Conservation (phyloP, 2,329 filamentous ascomycete species). For the Pseudogymnoascus pannorum region DNA sequence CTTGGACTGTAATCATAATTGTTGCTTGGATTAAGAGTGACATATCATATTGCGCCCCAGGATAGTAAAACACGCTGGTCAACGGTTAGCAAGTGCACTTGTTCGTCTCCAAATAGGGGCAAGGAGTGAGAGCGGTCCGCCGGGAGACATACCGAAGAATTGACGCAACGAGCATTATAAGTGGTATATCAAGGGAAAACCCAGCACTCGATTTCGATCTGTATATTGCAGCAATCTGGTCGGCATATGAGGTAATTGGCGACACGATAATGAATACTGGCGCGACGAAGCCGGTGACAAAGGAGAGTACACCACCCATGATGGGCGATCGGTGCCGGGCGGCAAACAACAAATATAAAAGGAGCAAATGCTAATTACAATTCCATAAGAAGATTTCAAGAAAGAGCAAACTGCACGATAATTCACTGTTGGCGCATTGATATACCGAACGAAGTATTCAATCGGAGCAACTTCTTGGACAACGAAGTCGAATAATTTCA, state of each 20-base stretch:
- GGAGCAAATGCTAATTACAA: slow-evolving; percentile 4
- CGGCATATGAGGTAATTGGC: slow-evolving; percentile 57
- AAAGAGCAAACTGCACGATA: slow-evolving; percentile 2
- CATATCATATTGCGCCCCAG: slow-evolving; percentile 56
- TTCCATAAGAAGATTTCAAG: background rate
- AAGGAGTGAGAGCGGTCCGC: background rate
- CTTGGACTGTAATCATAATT: slow-evolving; percentile 58
- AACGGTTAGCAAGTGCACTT: slow-evolving; percentile 11
- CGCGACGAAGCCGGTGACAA: slow-evolving; percentile 48
- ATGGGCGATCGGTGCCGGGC: background rate
- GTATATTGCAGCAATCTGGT: slow-evolving; percentile 60
- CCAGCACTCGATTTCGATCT: slow-evolving; percentile 56
- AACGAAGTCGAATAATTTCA: background rate
- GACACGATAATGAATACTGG: slow-evolving; percentile 58
- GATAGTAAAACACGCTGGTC: slow-evolving; percentile 61
- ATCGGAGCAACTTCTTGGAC: background rate
- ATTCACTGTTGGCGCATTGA: background rate
- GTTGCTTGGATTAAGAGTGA: slow-evolving; percentile 58
- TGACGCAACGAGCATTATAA: slow-evolving; percentile 66
- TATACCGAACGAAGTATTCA: background rate
- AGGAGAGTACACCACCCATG: slow-evolving; percentile 26
- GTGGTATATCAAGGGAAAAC: slow-evolving; percentile 63
- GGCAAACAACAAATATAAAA: slow-evolving; percentile 1
- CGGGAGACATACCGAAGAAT: slow-evolving; percentile 47
- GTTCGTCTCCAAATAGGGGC: background rate